Evolutionary conservation across 2,329 filamentous ascomycete genomes (phyloP).

Genomic region (Aspergillus puulaauensis): DNA sequence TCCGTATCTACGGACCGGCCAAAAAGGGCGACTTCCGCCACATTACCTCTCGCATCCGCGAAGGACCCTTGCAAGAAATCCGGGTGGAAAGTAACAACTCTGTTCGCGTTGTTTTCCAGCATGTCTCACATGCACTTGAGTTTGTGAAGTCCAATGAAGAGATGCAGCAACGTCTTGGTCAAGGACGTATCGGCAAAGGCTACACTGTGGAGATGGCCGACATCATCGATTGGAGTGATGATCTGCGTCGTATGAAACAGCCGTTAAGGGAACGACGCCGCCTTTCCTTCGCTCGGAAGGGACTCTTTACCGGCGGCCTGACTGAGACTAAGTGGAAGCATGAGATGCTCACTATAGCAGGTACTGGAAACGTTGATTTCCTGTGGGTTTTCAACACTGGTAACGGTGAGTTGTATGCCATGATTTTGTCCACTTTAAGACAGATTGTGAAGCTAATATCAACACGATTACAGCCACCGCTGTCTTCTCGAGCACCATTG

Average conservation of each 20-base stretch:
- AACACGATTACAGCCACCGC: conserved; percentile 31
- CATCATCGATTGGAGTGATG: conserved; percentile 34
- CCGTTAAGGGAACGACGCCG: conserved; percentile 40
- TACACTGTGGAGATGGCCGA: conserved; percentile 30
- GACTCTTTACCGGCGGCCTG: conserved; percentile 36
- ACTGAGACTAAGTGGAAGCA: conserved; percentile 35
- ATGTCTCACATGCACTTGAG: conserved; percentile 34
- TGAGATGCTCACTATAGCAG: conserved; percentile 35
- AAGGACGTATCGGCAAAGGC: conserved; percentile 34
- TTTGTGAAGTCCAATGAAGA: conserved; percentile 35
- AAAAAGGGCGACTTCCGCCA: conserved; percentile 26
- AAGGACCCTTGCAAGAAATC: conserved; percentile 42
- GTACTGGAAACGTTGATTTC: conserved; percentile 39
- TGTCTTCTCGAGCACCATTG: conserved; percentile 38
- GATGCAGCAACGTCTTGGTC: conserved; percentile 26
- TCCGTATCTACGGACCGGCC: conserved; percentile 26
- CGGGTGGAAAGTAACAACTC: conserved; percentile 30
- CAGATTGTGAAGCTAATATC: conserved; percentile 12
- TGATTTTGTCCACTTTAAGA: not conserved
- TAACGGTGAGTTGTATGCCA: conserved; percentile 35
- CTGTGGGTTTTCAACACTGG: conserved; percentile 45
- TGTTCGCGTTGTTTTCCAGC: conserved; percentile 37
- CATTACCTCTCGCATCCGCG: conserved; percentile 37
- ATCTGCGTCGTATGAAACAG: conserved; percentile 35
- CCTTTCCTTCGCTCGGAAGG: conserved; percentile 41